Evolutionary conservation across 495 filamentous ascomycete genomes (phyloP).

Genomic region (Aspergillus homomorphus): DNA sequence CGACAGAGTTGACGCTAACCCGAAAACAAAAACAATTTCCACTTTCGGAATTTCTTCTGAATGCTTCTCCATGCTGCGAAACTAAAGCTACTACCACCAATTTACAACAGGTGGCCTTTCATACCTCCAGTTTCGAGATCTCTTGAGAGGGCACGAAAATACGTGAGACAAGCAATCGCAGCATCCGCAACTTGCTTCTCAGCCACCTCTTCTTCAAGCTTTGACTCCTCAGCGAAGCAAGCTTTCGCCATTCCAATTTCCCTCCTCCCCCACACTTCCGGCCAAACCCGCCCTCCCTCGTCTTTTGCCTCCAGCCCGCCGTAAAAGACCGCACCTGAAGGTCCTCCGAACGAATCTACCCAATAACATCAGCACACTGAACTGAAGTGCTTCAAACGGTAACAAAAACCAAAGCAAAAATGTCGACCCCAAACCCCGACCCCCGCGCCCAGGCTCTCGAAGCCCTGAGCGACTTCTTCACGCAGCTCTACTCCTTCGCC

Average conservation of each 20-base stretch:
- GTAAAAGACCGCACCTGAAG: not conserved
- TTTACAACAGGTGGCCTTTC: not conserved
- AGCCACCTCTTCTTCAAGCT: too few relatives aligned
- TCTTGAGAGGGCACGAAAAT: too few relatives aligned
- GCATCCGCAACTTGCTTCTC: too few relatives aligned
- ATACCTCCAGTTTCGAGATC: too few relatives aligned
- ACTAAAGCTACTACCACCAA: not conserved
- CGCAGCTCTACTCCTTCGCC: slow-evolving; percentile 30
- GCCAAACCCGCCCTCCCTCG: not conserved
- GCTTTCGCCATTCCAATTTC: not conserved
- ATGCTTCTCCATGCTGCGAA: not conserved
- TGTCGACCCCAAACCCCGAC: slow-evolving; percentile 25
- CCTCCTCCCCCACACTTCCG: not conserved
- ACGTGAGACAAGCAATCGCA: too few relatives aligned
- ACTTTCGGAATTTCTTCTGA: slow-evolving; percentile 2
- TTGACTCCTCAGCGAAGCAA: too few relatives aligned
- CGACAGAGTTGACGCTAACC: not conserved
- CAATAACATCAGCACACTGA: slow-evolving; percentile 2
- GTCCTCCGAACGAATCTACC: slow-evolving; percentile 5
- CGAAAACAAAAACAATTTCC: not conserved
- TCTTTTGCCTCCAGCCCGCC: not conserved
- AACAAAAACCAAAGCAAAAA: slow-evolving; percentile 18
- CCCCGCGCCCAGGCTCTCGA: slow-evolving; percentile 27
- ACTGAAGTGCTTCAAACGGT: not conserved
- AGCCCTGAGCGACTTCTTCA: slow-evolving; percentile 36